Evolutionary conservation across 495 filamentous ascomycete species (phyloP).

Genomic region (Aspergillus sparsus): DNA sequence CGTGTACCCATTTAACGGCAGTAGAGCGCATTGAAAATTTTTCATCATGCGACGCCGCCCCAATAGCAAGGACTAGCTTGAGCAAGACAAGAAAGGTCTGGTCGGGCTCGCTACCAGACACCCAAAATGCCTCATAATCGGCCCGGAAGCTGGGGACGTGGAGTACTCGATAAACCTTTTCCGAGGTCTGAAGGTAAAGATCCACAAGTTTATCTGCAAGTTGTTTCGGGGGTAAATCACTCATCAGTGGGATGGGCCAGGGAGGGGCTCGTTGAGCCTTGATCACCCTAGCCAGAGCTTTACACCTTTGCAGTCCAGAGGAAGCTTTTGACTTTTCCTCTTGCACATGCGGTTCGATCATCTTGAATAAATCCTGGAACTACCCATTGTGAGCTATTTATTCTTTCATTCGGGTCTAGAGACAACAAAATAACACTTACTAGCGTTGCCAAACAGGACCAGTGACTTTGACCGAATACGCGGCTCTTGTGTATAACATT

Average conservation of each 20-base stretch:
- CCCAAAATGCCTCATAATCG: constrained; percentile 37
- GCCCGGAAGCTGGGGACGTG: constrained; percentile 58
- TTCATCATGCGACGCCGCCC: constrained; percentile 42
- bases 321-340: constrained; percentile 39
- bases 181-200: constrained; percentile 44
- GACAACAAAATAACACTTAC: constrained; percentile 31
- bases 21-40: constrained; percentile 36
- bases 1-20: constrained; percentile 53
- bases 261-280: constrained; percentile 43
- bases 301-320: constrained; percentile 44
- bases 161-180: constrained; percentile 55
- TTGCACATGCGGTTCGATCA: constrained; percentile 42
- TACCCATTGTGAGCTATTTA: constrained; percentile 19
- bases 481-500: constrained; percentile 55
- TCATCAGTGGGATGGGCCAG: constrained; percentile 41
- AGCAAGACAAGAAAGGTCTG: constrained; percentile 43
- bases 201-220: constrained; percentile 44
- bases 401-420: background rate
- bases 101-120: constrained; percentile 27
- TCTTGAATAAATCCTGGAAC: constrained; percentile 43
- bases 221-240: constrained; percentile 46
- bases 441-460: constrained; percentile 47
- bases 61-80: constrained; percentile 55
- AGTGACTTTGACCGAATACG: constrained; percentile 58
- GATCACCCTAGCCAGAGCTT: constrained; percentile 47